Evolutionary conservation across 2,329 filamentous ascomycete genomes (phyloP).

Genomic region (Torrubiella hemipterigena): DNA sequence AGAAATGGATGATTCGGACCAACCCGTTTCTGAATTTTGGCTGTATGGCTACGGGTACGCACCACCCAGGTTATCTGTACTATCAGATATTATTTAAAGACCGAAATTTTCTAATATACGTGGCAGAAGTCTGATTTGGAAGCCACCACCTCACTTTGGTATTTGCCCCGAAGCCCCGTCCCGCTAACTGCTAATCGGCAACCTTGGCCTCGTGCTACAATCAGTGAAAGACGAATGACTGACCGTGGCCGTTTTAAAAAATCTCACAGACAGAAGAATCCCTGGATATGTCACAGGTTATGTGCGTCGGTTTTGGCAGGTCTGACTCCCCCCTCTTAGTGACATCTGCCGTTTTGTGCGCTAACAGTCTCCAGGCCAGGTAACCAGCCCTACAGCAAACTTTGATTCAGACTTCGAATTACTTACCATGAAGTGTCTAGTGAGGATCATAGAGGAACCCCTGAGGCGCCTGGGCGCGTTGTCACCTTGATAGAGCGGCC

Average conservation of each 20-base stretch:
- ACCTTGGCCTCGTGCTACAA: too few relatives aligned
- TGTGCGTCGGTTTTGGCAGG: conserved; percentile 96
- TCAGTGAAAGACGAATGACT: conserved; percentile 2
- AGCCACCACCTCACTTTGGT: conserved; percentile 94
- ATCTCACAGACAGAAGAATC: conserved; percentile 57
- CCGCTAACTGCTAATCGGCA: too few relatives aligned
- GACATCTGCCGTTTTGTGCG: conserved; percentile 1
- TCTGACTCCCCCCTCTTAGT: conserved; percentile 30
- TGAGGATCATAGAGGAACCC: conserved; percentile 89
- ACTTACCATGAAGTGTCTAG: too few relatives aligned
- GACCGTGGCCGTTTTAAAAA: conserved; percentile 4
- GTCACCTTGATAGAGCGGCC: conserved; percentile 80
- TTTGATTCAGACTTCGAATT: too few relatives aligned
- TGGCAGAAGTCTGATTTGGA: conserved; percentile 89
- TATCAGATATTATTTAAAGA: conserved; percentile 1
- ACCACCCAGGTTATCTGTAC: conserved; percentile 8
- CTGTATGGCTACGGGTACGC: conserved; percentile 89
- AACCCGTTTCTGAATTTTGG: conserved; percentile 61
- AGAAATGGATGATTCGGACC: conserved; percentile 24
- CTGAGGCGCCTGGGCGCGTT: conserved; percentile 75
- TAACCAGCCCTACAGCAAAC: too few relatives aligned
- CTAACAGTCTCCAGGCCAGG: conserved; percentile 18
- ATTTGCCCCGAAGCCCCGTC: too few relatives aligned
- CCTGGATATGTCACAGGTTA: conserved; percentile 90
- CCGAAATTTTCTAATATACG: too few relatives aligned